A percentile compares a stretch with the other conserved stretches of the same genome.
Conservation (phyloP, 2,329 filamentous ascomycete species). For the Aspergillus proliferans region DNA sequence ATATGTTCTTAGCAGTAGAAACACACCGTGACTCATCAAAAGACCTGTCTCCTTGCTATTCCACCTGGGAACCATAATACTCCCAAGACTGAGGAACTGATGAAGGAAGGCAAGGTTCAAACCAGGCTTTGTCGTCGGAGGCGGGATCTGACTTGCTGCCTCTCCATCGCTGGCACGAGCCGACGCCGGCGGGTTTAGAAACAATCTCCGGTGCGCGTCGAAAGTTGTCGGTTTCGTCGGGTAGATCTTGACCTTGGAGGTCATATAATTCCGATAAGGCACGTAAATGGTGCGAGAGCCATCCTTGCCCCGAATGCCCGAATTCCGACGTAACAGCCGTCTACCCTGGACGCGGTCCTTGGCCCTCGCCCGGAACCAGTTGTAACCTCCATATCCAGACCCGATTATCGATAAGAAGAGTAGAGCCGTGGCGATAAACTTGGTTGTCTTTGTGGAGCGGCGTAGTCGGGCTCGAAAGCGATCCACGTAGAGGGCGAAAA, state of each 20-base stretch:
- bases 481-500: conserved; percentile 48
- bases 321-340: conserved; percentile 81
- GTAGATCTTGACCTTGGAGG: conserved; percentile 84
- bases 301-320: conserved; percentile 87
- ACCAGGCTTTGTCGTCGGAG: conserved; percentile 84
- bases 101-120: conserved; percentile 93
- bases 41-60: conserved; percentile 91
- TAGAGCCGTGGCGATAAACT: conserved; percentile 68
- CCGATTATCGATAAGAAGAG: conserved; percentile 73
- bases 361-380: conserved; percentile 66
- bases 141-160: conserved; percentile 60
- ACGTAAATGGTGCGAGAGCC: conserved; percentile 93
- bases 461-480: conserved; percentile 49
- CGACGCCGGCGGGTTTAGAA: conserved; percentile 81
- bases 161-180: conserved; percentile 67
- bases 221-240: conserved; percentile 90
- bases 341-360: conserved; percentile 77
- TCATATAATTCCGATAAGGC: conserved; percentile 68
- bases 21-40: conserved; percentile 79
- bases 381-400: conserved; percentile 69
- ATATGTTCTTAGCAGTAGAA: conserved; percentile 87
- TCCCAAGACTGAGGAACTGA: conserved; percentile 91
- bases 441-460: conserved; percentile 63
- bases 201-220: conserved; percentile 88
- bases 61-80: conserved; percentile 96